These are phyloP conservation scores for Lentinula guzmanii DNA, from an alignment of 768 basidiomycete species.

Conservation along the genomic window DNA sequence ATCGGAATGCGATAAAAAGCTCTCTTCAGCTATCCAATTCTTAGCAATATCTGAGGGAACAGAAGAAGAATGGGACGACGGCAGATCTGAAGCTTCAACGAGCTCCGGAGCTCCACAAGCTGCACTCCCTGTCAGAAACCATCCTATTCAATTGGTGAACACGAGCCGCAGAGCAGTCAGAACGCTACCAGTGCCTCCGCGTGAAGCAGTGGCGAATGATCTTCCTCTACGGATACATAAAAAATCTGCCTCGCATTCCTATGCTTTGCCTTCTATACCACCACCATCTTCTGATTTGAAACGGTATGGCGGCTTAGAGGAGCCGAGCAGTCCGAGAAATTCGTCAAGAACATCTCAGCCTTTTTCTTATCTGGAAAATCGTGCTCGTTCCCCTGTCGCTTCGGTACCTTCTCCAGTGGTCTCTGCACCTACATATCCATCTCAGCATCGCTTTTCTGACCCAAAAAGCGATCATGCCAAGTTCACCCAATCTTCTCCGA, in stretches of 20 bases:
- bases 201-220: neutral
- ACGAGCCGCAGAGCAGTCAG: neutral
- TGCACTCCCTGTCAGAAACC: neutral
- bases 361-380: neutral
- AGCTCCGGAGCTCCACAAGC: neutral
- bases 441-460: neutral
- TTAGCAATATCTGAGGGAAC: neutral
- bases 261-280: neutral
- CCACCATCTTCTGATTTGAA: neutral
- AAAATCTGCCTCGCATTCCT: slow-evolving; percentile 5
- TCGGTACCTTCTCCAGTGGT: neutral
- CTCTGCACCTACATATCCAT: neutral
- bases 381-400: neutral
- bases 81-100: neutral
- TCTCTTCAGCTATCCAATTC: neutral
- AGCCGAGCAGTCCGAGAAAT: neutral
- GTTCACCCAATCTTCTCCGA: neutral
- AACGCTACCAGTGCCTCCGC: neutral
- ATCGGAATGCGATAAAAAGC: neutral
- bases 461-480: neutral
- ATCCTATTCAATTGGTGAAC: neutral
- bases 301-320: neutral
- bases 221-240: neutral
- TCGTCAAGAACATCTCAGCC: neutral
- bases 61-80: neutral